Evolutionary conservation across 257 asterid genomes (phyloP).

Genomic region (Nicotiana paniculata): DNA sequence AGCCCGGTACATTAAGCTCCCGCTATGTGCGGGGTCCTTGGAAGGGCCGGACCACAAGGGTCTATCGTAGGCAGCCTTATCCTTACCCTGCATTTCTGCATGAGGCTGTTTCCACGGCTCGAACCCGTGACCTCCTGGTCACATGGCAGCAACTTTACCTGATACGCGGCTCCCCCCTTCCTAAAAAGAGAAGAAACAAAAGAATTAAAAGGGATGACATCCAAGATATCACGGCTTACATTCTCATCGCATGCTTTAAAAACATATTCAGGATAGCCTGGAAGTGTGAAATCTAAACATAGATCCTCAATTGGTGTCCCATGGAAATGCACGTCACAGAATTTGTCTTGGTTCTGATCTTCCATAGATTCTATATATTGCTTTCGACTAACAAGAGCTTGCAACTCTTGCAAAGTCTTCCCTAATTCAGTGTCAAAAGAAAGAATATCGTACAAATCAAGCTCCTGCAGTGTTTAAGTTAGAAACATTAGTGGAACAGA

Average conservation of each 20-base stretch:
- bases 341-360: slow-evolving; percentile 32
- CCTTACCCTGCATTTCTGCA: too few relatives aligned
- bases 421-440: slow-evolving; percentile 82
- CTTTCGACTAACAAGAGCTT: slow-evolving; percentile 72
- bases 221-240: slow-evolving; percentile 30
- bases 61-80: too few relatives aligned
- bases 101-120: too few relatives aligned
- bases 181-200: not conserved
- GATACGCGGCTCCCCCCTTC: too few relatives aligned
- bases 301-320: slow-evolving; percentile 87
- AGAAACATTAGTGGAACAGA: not conserved
- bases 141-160: too few relatives aligned
- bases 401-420: slow-evolving; percentile 81
- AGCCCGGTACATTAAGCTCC: too few relatives aligned
- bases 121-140: too few relatives aligned
- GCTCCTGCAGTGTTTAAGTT: slow-evolving; percentile 45
- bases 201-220: not conserved
- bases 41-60: too few relatives aligned
- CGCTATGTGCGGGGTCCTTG: too few relatives aligned
- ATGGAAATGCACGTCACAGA: slow-evolving; percentile 43
- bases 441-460: slow-evolving; percentile 80
- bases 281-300: slow-evolving; percentile 90
- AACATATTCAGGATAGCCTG: slow-evolving; percentile 85
- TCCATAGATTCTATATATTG: slow-evolving; percentile 54
- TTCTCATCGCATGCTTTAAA: slow-evolving; percentile 62